These are phyloP conservation scores for Phytopythium helicoides DNA, from an alignment of 352 stramenopile genomes.

Conservation along the genomic window DNA sequence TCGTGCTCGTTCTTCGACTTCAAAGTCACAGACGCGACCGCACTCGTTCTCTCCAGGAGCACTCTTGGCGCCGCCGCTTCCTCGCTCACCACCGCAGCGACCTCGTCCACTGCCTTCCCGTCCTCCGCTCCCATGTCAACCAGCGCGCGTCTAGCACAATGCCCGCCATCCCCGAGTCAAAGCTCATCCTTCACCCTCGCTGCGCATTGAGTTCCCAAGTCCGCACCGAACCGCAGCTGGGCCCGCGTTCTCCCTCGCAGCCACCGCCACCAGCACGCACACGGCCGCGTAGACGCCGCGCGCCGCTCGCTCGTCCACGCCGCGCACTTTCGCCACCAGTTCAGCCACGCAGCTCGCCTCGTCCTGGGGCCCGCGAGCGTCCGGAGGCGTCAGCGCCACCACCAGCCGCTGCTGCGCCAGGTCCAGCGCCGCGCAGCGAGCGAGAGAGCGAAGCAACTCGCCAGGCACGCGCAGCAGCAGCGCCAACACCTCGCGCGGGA, in stretches of 20 bases:
- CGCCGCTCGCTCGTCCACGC: slow-evolving; percentile 6
- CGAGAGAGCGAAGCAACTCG: slow-evolving; percentile 19
- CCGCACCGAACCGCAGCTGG: slow-evolving; percentile 16
- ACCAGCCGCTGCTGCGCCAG: slow-evolving; percentile 12
- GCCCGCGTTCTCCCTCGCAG: slow-evolving; percentile 15
- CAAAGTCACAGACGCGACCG: background rate
- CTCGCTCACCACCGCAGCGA: slow-evolving; percentile 15
- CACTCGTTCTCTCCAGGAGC: slow-evolving; percentile 36
- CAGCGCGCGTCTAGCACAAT: slow-evolving; percentile 19
- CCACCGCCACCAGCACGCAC: slow-evolving; percentile 22
- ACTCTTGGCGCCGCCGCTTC: slow-evolving; percentile 18
- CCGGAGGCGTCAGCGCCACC: background rate
- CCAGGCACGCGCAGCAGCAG: slow-evolving; percentile 11
- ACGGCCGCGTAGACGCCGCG: slow-evolving; percentile 17
- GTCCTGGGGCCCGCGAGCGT: background rate
- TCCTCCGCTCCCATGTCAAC: slow-evolving; percentile 31
- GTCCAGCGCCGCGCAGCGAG: slow-evolving; percentile 15
- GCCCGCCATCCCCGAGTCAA: background rate
- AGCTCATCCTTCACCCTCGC: too few species aligned
- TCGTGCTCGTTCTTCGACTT: background rate
- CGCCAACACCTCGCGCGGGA: slow-evolving; percentile 12
- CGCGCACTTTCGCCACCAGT: background rate
- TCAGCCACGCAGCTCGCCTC: slow-evolving; percentile 4
- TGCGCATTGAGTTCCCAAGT: too few species aligned
- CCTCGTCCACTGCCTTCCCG: slow-evolving; percentile 15